Conservation (phyloP, 208 protist genomes). For the Trypanosoma cruzi region DNA sequence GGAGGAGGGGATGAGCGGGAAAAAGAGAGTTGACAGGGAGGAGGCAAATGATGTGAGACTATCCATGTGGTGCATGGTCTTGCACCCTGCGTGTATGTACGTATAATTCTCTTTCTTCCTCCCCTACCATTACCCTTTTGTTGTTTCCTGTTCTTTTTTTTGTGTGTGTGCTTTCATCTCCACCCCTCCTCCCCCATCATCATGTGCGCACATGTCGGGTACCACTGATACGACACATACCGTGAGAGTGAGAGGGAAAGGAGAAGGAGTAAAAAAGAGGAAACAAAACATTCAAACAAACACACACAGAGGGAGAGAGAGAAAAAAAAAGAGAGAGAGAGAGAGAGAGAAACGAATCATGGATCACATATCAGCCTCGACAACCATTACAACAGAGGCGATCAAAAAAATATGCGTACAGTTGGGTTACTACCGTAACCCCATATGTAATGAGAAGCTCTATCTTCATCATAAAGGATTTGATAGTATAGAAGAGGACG, state of each 20-base stretch:
- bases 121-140: no score
- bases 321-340: not conserved
- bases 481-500: conserved; percentile 72
- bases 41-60: no score
- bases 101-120: no score
- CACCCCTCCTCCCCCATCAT: not conserved
- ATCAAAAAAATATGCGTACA: conserved; percentile 90
- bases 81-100: no score
- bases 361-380: not conserved
- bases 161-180: not conserved
- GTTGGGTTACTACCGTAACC: conserved; percentile 89
- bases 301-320: not conserved
- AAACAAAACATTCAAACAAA: not conserved
- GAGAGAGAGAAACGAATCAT: not conserved
- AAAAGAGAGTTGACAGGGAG: no score
- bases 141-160: not conserved
- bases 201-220: no score
- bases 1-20: no score
- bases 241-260: not conserved
- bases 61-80: no score
- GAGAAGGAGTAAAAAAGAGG: no score
- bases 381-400: conserved; percentile 66
- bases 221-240: no score
- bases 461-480: conserved; percentile 95
- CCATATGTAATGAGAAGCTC: conserved; percentile 93